Evolutionary conservation across 1,284 basidiomycete species (phyloP).

Genomic region (Naganishia sp.): DNA sequence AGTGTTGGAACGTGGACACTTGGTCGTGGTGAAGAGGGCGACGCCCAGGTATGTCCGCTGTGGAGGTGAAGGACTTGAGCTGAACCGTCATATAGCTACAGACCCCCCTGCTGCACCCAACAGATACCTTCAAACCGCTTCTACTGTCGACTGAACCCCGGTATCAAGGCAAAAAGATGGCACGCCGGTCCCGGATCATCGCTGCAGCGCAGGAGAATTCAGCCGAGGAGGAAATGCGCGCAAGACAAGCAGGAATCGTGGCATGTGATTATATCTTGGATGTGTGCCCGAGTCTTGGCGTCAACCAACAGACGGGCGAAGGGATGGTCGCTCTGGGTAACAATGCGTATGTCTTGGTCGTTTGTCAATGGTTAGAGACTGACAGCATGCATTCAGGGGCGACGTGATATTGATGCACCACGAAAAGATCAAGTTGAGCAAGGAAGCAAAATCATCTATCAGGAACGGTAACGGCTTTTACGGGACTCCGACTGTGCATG

Average conservation of each 20-base stretch:
- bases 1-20: constrained; percentile 48
- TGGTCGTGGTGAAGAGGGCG: constrained; percentile 41
- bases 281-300: constrained; percentile 48
- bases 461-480: not conserved
- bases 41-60: constrained; percentile 43
- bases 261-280: constrained; percentile 50
- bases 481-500: constrained; percentile 9
- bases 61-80: not conserved
- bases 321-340: constrained; percentile 48
- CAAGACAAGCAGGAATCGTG: constrained; percentile 37
- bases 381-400: constrained; percentile 39
- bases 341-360: constrained; percentile 46
- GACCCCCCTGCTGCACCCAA: constrained; percentile 38
- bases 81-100: constrained; percentile 37
- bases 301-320: constrained; percentile 40
- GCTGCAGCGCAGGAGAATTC: constrained; percentile 33
- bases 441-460: constrained; percentile 2
- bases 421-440: constrained; percentile 11
- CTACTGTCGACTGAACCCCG: constrained; percentile 34
- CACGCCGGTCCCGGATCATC: constrained; percentile 25
- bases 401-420: constrained; percentile 51
- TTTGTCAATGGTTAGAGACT: not conserved
- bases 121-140: constrained; percentile 44
- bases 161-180: constrained; percentile 9
- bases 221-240: constrained; percentile 42